phyloP scores from a whole-genome alignment of 2,329 filamentous ascomycete genomes.

The Clonostachys byssicola region DNA sequence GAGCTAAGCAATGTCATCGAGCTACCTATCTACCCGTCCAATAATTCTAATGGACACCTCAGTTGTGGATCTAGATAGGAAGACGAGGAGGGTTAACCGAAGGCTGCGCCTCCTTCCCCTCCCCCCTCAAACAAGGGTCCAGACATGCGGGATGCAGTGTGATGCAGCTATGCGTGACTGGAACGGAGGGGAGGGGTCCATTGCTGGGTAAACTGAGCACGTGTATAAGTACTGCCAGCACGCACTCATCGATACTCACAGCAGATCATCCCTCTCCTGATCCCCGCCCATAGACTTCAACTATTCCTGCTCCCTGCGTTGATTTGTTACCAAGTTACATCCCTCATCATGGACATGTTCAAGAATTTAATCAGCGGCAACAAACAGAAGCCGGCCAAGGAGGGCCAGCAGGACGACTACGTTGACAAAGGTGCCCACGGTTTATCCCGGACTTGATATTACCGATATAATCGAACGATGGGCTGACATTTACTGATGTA shows the following conservation, averaged over 20 bases:
- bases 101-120: neutral
- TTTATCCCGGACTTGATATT: neutral
- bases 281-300: neutral
- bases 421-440: slow-evolving; percentile 16
- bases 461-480: neutral
- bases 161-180: neutral
- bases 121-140: neutral
- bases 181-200: neutral
- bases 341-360: slow-evolving; percentile 7
- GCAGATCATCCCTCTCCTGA: neutral
- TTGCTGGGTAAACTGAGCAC: neutral
- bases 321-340: too few species aligned
- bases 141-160: neutral
- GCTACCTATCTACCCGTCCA: too few species aligned
- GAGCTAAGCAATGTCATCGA: too few species aligned
- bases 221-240: too few species aligned
- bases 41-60: too few species aligned
- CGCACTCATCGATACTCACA: neutral
- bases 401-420: slow-evolving; percentile 19
- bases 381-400: slow-evolving; percentile 4
- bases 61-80: too few species aligned
- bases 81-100: neutral
- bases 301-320: neutral
- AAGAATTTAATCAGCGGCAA: slow-evolving; percentile 4
- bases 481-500: slow-evolving; percentile 1